Evolutionary conservation across 2,329 filamentous ascomycete species (phyloP), one percentile per base, ranked within the genome.

Genomic region (Geosmithia putterillii): DNA sequence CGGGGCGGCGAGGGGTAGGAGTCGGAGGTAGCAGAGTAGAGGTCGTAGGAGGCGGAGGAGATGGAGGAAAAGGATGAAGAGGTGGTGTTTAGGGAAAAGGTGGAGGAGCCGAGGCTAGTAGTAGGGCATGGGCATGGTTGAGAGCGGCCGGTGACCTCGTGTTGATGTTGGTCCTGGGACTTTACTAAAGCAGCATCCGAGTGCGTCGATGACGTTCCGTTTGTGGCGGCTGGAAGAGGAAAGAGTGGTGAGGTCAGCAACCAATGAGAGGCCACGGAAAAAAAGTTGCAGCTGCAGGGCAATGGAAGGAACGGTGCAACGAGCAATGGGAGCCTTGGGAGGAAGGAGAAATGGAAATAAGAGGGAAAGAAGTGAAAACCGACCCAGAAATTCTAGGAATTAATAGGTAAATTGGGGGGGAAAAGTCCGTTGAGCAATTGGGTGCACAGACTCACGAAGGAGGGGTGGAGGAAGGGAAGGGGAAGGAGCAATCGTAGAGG

Each of bases 1-100:
- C 64, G 66, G 14, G 69, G 66, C 19, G 69, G 69, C 8, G 64
- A 66, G 36, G 64, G 61, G 47, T 53, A 55, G 15, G 28, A 7
- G 10, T 32, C 28, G 28, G 28, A 40, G 23, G 22, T 21, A 34
- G n/a, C 43, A 43, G 9, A 28, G 40, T 18, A 20, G n/a, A n/a
- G 36, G 19, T 44, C 10, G 20, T 23, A 18, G 17, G 25, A n/a
- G 36, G 6, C 19, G 21, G 86, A 34, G 12, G 36, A 38, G 17
- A n/a, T 9, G 36, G 10, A 32, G 28, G 28, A 32, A 14, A 14
- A 32, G 15, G 15, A 32, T 9, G 28, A 32, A 4, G 28, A 32
- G 10, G 28, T 9, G 5, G 28, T 12, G 10, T 32, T 32, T 32
- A 12, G 28, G 15, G 28, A 32, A 32, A 32, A 32, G 5, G 28